Percentiles rank a stretch among this genome's conserved stretches.
These are phyloP conservation scores for Scopulariopsis brevicaulis DNA, from an alignment of 2,329 filamentous ascomycete species.

Conservation along the genomic window DNA sequence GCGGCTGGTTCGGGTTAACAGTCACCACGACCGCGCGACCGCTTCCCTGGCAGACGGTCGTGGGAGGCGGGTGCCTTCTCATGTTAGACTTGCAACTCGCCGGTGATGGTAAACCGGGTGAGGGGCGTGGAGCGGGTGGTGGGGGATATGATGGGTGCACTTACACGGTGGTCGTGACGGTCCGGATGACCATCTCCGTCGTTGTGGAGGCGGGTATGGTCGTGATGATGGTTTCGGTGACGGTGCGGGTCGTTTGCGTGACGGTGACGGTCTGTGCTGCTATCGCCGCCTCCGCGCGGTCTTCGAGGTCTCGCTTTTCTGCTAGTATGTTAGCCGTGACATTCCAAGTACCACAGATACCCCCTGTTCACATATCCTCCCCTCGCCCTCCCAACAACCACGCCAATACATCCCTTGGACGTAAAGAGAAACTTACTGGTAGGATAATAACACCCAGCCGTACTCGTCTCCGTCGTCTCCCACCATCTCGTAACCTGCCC, in stretches of 20 bases:
- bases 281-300: constrained; percentile 11
- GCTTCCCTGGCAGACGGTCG: constrained; percentile 19
- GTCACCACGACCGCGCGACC: constrained; percentile 17
- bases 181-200: constrained; percentile 20
- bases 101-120: not conserved
- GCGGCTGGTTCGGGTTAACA: constrained; percentile 14
- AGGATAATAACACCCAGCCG: constrained; percentile 21
- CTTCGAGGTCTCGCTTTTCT: constrained; percentile 7
- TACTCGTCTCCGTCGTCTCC: constrained; percentile 18
- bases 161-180: constrained; percentile 16
- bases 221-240: constrained; percentile 22
- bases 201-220: constrained; percentile 18
- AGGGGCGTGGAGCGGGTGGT: no score
- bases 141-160: no score
- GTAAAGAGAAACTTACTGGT: constrained; percentile 8
- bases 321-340: not conserved
- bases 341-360: no score
- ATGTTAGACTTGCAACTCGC: no score
- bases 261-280: constrained; percentile 21
- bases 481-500: constrained; percentile 17
- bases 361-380: no score
- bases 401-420: not conserved
- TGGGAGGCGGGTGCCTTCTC: constrained; percentile 16
- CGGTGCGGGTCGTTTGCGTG: constrained; percentile 22
- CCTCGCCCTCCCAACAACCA: no score